Base-by-base conservation (phyloP, 2,329 filamentous ascomycete genomes). In the Sphaerulina vaccinii region DNA sequence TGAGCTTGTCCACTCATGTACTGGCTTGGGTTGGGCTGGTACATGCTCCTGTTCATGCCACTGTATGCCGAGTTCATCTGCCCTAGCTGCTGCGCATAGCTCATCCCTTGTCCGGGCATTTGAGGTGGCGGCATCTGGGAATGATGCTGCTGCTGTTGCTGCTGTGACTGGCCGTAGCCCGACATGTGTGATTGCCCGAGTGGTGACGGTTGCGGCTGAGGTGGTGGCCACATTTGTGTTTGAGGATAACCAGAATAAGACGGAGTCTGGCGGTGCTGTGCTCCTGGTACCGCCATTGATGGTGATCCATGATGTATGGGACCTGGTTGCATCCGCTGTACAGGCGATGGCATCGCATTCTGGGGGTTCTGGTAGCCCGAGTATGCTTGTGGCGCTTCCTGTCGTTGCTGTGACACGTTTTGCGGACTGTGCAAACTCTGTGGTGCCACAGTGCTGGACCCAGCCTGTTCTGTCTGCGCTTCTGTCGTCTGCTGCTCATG, bases 301-400 rank as follows among this genome's bases (percentile, higher is more conserved):
- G 86, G 84, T 58, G 86, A 81, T 62, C 85, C 80, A 59, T 81
- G 79, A 62, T 85, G 84, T 70, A 87, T 81, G 65, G 86, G 64
- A 37, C 52, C 42, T 32, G 84, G 82, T 57, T 82, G 80, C 73
- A 86, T 84, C 66, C 81, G 79, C 71, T 87, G 83, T 69, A 90
- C 83, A 19, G 84, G 84, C 19, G 88, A 85, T 67, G 89, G 87
- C 66, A 90, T 83, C 33, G 85, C 79, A 65, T 82, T 85, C 65
- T 87, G 87, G 29, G 85, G 80, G 65, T 88, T 84, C 44, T 85
- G 76, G 48, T 87, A 80, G 65, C 85, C 86, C 48, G 85, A 82
- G 70, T 90, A 95, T 1, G 81, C 77, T 56, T 78, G 78, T 74
- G 81, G 61, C 70, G 80, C 60, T 79, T 87, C 83, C 73, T 65